These are phyloP conservation scores for Stagonosporopsis cucurbitacearum DNA, from an alignment of 2,329 filamentous ascomycete genomes.

Conservation along the genomic window DNA sequence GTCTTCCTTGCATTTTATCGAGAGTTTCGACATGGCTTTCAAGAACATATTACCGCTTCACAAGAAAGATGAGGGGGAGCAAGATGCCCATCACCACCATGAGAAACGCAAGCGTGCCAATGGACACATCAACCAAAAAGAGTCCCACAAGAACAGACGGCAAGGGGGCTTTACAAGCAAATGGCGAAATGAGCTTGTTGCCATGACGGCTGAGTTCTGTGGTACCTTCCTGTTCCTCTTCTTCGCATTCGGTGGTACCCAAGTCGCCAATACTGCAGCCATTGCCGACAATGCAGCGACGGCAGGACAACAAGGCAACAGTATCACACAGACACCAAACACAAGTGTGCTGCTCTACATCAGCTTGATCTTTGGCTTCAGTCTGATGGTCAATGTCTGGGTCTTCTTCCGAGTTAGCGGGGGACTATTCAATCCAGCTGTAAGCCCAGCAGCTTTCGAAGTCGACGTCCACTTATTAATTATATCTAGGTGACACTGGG, in stretches of 20 bases:
- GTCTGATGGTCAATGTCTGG: slow-evolving; percentile 50
- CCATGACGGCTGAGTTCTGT: slow-evolving; percentile 46
- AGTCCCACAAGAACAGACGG: not conserved
- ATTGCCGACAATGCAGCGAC: slow-evolving; percentile 25
- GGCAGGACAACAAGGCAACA: slow-evolving; percentile 30
- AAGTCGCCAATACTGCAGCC: slow-evolving; percentile 46
- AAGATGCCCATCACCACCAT: slow-evolving; percentile 2
- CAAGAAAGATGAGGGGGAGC: slow-evolving; percentile 6
- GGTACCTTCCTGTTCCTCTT: slow-evolving; percentile 52
- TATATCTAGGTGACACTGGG: slow-evolving; percentile 44
- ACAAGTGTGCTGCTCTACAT: slow-evolving; percentile 47
- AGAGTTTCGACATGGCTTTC: slow-evolving; percentile 1
- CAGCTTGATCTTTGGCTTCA: slow-evolving; percentile 48
- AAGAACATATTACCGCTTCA: slow-evolving; percentile 17
- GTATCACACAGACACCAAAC: slow-evolving; percentile 42
- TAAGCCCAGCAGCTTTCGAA: slow-evolving; percentile 25
- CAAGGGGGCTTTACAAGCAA: slow-evolving; percentile 16
- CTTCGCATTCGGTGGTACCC: slow-evolving; percentile 49
- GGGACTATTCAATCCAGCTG: slow-evolving; percentile 51
- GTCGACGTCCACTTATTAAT: not conserved
- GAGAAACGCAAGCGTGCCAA: slow-evolving; percentile 14
- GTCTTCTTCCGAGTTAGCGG: slow-evolving; percentile 50
- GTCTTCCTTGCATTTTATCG: not conserved
- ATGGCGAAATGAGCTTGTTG: slow-evolving; percentile 48
- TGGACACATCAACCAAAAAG: slow-evolving; percentile 12